phyloP scores from a whole-genome alignment of 139 green algal species.

The Coelastrella sp. region DNA sequence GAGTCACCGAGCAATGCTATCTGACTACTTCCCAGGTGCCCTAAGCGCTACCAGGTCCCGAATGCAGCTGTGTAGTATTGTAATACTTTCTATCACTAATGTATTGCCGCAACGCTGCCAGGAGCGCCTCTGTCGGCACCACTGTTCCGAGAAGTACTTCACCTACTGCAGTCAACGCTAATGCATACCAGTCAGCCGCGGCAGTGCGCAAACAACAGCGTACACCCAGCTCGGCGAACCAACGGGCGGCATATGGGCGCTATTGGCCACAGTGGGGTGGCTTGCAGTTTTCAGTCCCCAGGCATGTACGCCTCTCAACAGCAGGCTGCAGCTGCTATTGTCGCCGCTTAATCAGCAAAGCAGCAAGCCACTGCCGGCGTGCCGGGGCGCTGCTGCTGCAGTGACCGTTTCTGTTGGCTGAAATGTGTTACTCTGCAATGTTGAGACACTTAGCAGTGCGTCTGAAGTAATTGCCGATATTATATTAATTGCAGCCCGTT shows the following conservation, averaged over 20 bases:
- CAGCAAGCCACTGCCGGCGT: no score
- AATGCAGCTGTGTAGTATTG: no score
- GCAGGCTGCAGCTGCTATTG: no score
- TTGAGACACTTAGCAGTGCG: neutral
- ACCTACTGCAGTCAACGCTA: conserved; percentile 4
- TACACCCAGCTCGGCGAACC: no score
- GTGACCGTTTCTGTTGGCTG: neutral
- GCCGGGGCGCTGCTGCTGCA: neutral
- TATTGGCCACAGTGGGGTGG: neutral
- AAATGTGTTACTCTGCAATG: neutral
- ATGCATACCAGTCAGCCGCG: neutral
- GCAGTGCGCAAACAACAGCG: neutral
- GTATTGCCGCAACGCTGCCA: no score
- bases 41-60: no score
- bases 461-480: neutral
- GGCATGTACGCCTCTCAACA: no score
- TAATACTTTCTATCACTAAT: no score
- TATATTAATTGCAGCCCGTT: neutral
- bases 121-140: no score
- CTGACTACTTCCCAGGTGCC: neutral
- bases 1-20: neutral
- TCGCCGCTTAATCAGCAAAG: no score
- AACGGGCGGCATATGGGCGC: neutral
- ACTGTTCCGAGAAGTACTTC: neutral
- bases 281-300: neutral